These are phyloP conservation scores for Phialophora tarda DNA, from an alignment of 2,329 filamentous ascomycete genomes.

Conservation along the genomic window DNA sequence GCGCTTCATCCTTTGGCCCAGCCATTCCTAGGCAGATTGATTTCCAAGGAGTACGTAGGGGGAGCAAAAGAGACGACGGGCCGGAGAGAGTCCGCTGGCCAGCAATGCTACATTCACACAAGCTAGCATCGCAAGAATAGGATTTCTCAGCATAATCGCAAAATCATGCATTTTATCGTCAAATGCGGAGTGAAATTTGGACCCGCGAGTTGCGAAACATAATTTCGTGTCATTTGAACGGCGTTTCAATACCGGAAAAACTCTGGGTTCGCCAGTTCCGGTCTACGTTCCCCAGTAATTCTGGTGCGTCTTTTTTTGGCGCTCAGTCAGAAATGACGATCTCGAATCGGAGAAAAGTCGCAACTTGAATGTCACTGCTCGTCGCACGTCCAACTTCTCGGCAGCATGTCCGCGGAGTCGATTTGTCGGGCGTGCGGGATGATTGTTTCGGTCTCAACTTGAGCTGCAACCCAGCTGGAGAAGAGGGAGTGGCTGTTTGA, in stretches of 20 bases:
- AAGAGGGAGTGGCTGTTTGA: neutral
- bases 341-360: constrained; percentile 14
- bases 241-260: constrained; percentile 1
- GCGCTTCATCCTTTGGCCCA: constrained; percentile 8
- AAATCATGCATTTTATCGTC: neutral
- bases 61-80: neutral
- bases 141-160: neutral
- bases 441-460: neutral
- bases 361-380: neutral
- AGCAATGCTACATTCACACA: neutral
- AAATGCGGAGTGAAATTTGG: neutral
- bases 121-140: neutral
- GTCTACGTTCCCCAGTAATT: neutral
- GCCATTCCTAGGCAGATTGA: neutral
- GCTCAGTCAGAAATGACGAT: neutral
- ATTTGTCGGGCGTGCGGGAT: neutral
- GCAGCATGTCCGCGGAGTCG: neutral
- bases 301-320: constrained; percentile 15
- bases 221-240: neutral
- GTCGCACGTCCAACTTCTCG: neutral
- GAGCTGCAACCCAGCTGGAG: neutral
- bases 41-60: neutral
- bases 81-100: constrained; percentile 5
- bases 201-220: neutral
- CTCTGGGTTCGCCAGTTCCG: neutral